Conservation (phyloP, 306 rosid species). For the Carpinus viminea region DNA sequence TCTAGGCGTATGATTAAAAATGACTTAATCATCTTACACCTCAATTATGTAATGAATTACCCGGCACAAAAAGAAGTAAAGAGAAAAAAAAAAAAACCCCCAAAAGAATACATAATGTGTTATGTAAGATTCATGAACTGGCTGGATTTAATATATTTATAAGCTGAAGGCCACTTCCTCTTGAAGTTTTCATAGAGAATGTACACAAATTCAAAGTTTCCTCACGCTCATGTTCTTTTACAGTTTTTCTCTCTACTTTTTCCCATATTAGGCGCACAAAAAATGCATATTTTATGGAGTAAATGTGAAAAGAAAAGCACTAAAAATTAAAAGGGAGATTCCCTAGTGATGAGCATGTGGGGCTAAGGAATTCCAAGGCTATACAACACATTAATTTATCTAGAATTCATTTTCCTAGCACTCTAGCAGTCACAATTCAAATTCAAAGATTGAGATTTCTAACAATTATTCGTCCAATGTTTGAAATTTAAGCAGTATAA, state of each 20-base stretch:
- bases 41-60: background rate
- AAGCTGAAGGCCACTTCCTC: background rate
- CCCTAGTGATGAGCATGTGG: constrained; percentile 57
- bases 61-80: background rate
- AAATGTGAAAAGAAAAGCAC: background rate
- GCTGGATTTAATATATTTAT: background rate
- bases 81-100: background rate
- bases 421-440: too few species aligned
- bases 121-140: background rate
- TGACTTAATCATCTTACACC: background rate
- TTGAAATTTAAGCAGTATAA: too few species aligned
- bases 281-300: constrained; percentile 25
- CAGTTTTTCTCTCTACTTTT: background rate
- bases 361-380: constrained; percentile 37
- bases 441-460: too few species aligned
- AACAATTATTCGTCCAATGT: too few species aligned
- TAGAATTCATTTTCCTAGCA: too few species aligned
- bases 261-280: constrained; percentile 29
- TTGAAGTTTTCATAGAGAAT: background rate
- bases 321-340: constrained; percentile 43
- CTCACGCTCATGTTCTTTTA: background rate
- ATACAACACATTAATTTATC: constrained; percentile 18
- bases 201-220: background rate
- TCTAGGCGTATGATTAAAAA: background rate
- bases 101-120: background rate